Base-by-base conservation (phyloP, 2,329 filamentous ascomycete genomes). In the Fusarium coffeatum region DNA sequence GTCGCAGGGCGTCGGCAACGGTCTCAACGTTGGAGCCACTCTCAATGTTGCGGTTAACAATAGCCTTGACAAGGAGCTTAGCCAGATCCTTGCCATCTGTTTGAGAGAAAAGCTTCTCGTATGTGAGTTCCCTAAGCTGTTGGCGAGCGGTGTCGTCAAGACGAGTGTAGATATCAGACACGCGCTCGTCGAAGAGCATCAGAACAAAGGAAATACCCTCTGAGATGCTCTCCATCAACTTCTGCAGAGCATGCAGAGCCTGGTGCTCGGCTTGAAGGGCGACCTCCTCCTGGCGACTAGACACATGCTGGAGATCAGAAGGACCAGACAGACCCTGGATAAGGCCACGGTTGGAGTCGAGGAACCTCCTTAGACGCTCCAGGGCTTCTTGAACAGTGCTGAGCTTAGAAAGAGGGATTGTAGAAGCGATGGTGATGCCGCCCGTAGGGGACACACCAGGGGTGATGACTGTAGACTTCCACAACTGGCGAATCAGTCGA, bases 21-120 rank as follows among this genome's bases (percentile, higher is more conserved):
- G 94, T 98, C 81, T 99, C 97, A 22, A 99, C 95, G 69, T 98
- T 99, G 7, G 94, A 95, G 12, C 97, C 96, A 76, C 93, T 97
- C 61, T 95, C 92, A 74, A 99, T 99, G 79, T 97, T 99, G 75
- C 94, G 90, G 79, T 98, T 98, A 57, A 99, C 96, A 76, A 99
- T 98, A 1, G 95, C 94, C 79, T 98, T 99, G 59, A 99, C 96
- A 3, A 99, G 85, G 58, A 97, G 88, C 80, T 97, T 98, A 5
- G 95, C 97, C 25, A 98, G 87, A 13, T 97, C 93, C 73, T 93
- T 93, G 32, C 96, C 96, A 20, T 89, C 86, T 8, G 86, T 81
- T 43, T 91, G 89, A 6, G 93, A 92, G 79, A 99, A 98, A 0
- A 99, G 88, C 47, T 89, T 88, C 78, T 98, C 93, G 76, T 93